These are phyloP conservation scores for Tremella mesenterica DNA, from an alignment of 768 basidiomycete genomes.

Conservation along the genomic window DNA sequence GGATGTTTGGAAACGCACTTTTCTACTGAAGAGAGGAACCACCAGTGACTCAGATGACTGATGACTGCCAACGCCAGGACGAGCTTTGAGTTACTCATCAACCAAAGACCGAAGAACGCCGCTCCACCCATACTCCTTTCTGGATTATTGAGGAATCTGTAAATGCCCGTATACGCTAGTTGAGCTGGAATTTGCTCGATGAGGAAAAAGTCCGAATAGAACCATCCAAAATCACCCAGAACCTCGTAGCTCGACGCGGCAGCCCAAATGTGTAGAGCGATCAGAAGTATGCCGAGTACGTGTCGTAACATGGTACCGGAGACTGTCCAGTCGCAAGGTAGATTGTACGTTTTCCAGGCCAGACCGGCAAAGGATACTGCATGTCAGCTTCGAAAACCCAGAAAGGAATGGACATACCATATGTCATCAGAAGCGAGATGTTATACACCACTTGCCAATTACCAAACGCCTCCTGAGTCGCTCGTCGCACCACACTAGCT, in stretches of 20 bases:
- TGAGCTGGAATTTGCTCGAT: slow-evolving; percentile 76
- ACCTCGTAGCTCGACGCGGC: slow-evolving; percentile 84
- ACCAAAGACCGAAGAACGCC: slow-evolving; percentile 83
- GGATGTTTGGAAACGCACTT: slow-evolving; percentile 53
- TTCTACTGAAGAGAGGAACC: slow-evolving; percentile 88
- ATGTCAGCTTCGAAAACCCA: slow-evolving; percentile 1
- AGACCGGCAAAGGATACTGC: slow-evolving; percentile 75
- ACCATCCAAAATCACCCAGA: slow-evolving; percentile 94
- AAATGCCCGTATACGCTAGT: slow-evolving; percentile 93
- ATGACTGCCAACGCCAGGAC: slow-evolving; percentile 75
- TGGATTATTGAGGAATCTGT: slow-evolving; percentile 92
- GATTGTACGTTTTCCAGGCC: slow-evolving; percentile 80
- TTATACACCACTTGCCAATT: slow-evolving; percentile 96
- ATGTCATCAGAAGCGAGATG: slow-evolving; percentile 87
- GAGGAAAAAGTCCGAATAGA: slow-evolving; percentile 95
- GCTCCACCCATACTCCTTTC: slow-evolving; percentile 86
- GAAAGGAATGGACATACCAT: slow-evolving; percentile 52
- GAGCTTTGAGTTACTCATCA: slow-evolving; percentile 88
- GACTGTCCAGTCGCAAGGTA: slow-evolving; percentile 75
- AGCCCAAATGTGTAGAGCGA: slow-evolving; percentile 85
- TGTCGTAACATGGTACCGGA: slow-evolving; percentile 81
- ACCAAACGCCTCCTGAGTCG: slow-evolving; percentile 83
- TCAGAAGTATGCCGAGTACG: slow-evolving; percentile 74
- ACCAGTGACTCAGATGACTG: slow-evolving; percentile 82
- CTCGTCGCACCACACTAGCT: slow-evolving; percentile 60